Percentiles rank a stretch among this genome's conserved stretches.
Conservation (phyloP, 805 yeast species). For the Yamadazyma akitaensis region DNA sequence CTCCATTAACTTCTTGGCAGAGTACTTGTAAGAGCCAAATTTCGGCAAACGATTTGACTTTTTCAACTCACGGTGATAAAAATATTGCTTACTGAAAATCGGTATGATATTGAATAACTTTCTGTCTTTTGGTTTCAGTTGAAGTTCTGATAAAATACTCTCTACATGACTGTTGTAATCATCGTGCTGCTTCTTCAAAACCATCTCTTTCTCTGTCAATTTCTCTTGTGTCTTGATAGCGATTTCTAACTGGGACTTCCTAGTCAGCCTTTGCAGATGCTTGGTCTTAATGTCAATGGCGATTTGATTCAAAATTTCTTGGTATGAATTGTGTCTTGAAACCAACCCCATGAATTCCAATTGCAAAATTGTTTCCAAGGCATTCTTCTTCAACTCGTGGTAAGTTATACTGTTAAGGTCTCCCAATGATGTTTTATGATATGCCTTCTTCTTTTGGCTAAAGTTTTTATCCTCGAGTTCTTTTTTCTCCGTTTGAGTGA, state of each 20-base stretch:
- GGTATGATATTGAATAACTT: constrained; percentile 47
- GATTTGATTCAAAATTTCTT: constrained; percentile 74
- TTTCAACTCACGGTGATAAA: constrained; percentile 68
- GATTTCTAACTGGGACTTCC: constrained; percentile 40
- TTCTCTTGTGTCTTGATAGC: constrained; percentile 43
- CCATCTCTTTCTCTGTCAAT: constrained; percentile 43
- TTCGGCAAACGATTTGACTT: constrained; percentile 64
- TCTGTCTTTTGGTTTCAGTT: constrained; percentile 44
- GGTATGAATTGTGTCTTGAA: constrained; percentile 68
- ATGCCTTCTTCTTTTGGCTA: constrained; percentile 39
- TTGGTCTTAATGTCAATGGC: constrained; percentile 69
- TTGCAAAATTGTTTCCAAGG: constrained; percentile 72
- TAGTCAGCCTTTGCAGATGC: constrained; percentile 39
- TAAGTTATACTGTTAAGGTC: constrained; percentile 51
- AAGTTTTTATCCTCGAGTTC: constrained; percentile 15
- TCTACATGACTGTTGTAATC: constrained; percentile 51
- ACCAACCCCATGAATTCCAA: constrained; percentile 67
- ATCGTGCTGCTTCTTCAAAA: constrained; percentile 40
- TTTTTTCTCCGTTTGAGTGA: constrained; percentile 46
- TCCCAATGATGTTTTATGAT: constrained; percentile 46
- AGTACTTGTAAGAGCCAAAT: constrained; percentile 75
- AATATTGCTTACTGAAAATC: constrained; percentile 69
- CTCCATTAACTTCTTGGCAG: constrained; percentile 71
- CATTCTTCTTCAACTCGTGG: constrained; percentile 72
- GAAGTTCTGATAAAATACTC: constrained; percentile 39